These are phyloP conservation scores for Hylodesmum podocarpum DNA, from an alignment of 306 rosid species.

Conservation along the genomic window DNA sequence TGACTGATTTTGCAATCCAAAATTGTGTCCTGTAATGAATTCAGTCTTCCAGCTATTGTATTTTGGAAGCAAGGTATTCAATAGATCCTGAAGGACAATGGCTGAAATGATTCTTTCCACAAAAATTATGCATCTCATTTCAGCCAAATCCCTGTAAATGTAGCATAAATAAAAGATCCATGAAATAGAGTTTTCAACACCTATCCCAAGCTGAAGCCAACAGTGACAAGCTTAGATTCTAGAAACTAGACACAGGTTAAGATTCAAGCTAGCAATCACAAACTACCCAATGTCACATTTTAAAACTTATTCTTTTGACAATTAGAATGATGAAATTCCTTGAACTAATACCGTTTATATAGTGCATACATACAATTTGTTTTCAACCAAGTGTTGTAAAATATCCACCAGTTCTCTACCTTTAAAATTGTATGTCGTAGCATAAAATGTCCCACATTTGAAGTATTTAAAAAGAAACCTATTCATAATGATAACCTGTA, in stretches of 20 bases:
- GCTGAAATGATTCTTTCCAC: slow-evolving; percentile 83
- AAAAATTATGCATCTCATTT: slow-evolving; percentile 80
- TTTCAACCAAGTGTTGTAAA: not conserved
- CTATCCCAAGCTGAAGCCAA: not conserved
- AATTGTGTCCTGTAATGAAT: slow-evolving; percentile 62
- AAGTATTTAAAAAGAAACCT: slow-evolving; percentile 9
- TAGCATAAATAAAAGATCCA: slow-evolving; percentile 5
- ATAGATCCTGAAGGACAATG: slow-evolving; percentile 50
- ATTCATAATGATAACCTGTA: slow-evolving; percentile 59
- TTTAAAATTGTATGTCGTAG: not conserved
- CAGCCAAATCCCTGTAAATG: slow-evolving; percentile 46
- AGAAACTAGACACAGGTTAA: not conserved
- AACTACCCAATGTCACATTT: too few relatives aligned
- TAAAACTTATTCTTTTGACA: too few relatives aligned
- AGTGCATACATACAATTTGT: too few relatives aligned
- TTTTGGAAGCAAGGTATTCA: slow-evolving; percentile 64
- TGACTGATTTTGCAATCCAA: slow-evolving; percentile 53
- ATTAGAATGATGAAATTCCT: too few relatives aligned
- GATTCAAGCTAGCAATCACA: too few relatives aligned
- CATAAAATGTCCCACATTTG: not conserved
- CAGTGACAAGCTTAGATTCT: not conserved
- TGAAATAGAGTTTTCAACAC: slow-evolving; percentile 3
- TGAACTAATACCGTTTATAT: too few relatives aligned
- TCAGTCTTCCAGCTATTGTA: slow-evolving; percentile 71
- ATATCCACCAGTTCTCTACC: not conserved